These are phyloP conservation scores for Diospyros lotus DNA, from an alignment of 148 eudicot genomes.

Conservation along the genomic window DNA sequence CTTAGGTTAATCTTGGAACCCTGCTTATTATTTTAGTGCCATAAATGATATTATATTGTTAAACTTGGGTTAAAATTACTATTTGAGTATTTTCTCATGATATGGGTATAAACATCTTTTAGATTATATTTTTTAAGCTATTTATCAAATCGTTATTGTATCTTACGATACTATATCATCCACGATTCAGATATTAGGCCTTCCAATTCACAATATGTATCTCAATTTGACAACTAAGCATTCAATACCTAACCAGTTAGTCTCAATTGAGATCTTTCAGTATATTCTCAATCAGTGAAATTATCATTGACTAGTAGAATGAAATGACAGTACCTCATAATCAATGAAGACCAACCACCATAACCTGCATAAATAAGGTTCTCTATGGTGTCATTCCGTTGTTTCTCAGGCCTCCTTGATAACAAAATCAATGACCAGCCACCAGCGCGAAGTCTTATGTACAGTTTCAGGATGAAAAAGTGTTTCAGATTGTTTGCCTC, in stretches of 20 bases:
- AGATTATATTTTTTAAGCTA: no score
- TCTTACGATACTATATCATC: no score
- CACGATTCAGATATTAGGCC: no score
- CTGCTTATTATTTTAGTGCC: no score
- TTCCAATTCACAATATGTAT: no score
- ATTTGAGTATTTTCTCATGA: no score
- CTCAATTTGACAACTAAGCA: no score
- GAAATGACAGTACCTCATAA: constrained; percentile 32
- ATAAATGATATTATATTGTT: no score
- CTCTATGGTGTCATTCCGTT: constrained; percentile 19
- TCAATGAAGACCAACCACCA: constrained; percentile 26
- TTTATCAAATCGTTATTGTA: no score
- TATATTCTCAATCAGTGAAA: background rate
- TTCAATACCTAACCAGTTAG: background rate
- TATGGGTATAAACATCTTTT: no score
- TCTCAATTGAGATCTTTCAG: background rate
- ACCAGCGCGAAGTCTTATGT: constrained; percentile 29
- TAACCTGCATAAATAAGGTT: constrained; percentile 28
- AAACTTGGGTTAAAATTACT: no score
- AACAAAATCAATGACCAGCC: constrained; percentile 34
- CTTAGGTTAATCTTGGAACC: no score
- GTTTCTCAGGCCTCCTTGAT: constrained; percentile 33
- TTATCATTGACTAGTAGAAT: background rate
- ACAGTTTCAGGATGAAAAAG: constrained; percentile 15
- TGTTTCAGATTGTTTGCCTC: constrained; percentile 22